Evolutionary conservation across 345 rosid species (phyloP).

Genomic region (Viola odorata): DNA sequence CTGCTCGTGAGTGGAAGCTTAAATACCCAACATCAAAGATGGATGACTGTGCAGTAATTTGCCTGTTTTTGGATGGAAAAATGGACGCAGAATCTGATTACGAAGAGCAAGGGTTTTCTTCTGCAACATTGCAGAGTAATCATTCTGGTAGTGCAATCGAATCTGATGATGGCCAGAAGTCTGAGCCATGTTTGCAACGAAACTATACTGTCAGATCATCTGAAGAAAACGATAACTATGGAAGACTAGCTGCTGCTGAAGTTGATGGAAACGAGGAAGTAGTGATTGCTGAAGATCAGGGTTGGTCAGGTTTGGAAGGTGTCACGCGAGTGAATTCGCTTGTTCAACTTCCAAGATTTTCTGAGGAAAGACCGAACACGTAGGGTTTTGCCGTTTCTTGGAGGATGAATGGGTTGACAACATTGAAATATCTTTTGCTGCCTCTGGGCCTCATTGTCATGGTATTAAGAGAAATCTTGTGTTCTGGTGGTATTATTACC

Average conservation of each 20-base stretch:
- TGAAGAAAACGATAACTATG: conserved; percentile 44
- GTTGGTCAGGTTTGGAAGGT: conserved; percentile 94
- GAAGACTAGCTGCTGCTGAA: conserved; percentile 27
- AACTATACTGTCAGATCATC: conserved; percentile 79
- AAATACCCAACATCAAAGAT: conserved; percentile 99
- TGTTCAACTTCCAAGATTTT: conserved; percentile 96
- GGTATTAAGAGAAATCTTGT: conserved; percentile 5
- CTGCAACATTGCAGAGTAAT: conserved; percentile 71
- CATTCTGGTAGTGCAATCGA: conserved; percentile 65
- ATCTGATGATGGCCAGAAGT: conserved; percentile 68
- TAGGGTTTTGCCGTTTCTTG: conserved; percentile 15
- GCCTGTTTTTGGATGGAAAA: conserved; percentile 88
- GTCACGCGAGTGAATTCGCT: conserved; percentile 96
- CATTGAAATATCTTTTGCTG: conserved; percentile 16
- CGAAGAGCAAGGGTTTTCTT: conserved; percentile 70
- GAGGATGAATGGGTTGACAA: conserved; percentile 15
- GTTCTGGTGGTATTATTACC: conserved; percentile 7
- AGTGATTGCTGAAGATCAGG: conserved; percentile 51
- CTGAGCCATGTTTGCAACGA: conserved; percentile 85
- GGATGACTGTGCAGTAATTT: conserved; percentile 99
- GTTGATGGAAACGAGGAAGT: conserved; percentile 34
- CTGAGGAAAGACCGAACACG: conserved; percentile 51
- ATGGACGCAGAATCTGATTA: conserved; percentile 87
- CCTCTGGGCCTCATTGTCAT: conserved; percentile 8
- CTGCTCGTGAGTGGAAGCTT: conserved; percentile 90